Percentiles rank a stretch among this genome's conserved stretches.
Evolutionary conservation across 495 filamentous ascomycete genomes (phyloP).

Genomic region (Aspergillus sclerotiicarbonarius): DNA sequence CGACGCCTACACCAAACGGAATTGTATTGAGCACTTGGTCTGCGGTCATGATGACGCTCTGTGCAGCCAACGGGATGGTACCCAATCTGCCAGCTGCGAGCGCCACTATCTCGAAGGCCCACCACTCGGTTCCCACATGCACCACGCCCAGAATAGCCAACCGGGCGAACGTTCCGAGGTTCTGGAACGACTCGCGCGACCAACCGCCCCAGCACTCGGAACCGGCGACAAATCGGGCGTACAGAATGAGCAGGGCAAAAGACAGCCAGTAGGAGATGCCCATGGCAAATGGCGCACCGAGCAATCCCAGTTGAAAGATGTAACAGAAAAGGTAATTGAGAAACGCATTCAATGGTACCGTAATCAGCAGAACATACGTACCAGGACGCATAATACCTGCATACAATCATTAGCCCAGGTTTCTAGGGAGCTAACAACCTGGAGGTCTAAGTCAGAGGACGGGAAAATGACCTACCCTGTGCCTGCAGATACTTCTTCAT

Average conservation of each 20-base stretch:
- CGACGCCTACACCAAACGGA: conserved; percentile 87
- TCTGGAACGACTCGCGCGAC: conserved; percentile 59
- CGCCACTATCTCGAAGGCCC: conserved; percentile 96
- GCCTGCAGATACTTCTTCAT: conserved; percentile 94
- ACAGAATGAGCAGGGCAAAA: conserved; percentile 73
- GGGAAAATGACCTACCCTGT: conserved; percentile 55
- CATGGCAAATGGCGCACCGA: conserved; percentile 81
- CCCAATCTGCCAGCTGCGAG: conserved; percentile 81
- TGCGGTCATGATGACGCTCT: conserved; percentile 92
- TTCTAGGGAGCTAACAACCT: neutral
- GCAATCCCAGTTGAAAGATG: conserved; percentile 63
- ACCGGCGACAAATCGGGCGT: conserved; percentile 69
- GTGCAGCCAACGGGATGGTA: conserved; percentile 78
- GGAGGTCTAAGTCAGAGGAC: no score
- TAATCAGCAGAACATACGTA: conserved; percentile 82
- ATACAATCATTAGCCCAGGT: neutral
- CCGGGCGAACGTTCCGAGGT: conserved; percentile 70
- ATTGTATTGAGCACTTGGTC: conserved; percentile 93
- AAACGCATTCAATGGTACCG: conserved; percentile 71
- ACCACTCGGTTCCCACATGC: conserved; percentile 95
- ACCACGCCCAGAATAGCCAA: conserved; percentile 76
- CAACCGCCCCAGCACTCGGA: conserved; percentile 84
- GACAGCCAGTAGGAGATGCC: conserved; percentile 85
- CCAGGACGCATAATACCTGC: conserved; percentile 82
- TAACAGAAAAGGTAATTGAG: conserved; percentile 84